Conservation (phyloP, 495 filamentous ascomycete genomes). For the Hyphodiscus hymeniophilus region DNA sequence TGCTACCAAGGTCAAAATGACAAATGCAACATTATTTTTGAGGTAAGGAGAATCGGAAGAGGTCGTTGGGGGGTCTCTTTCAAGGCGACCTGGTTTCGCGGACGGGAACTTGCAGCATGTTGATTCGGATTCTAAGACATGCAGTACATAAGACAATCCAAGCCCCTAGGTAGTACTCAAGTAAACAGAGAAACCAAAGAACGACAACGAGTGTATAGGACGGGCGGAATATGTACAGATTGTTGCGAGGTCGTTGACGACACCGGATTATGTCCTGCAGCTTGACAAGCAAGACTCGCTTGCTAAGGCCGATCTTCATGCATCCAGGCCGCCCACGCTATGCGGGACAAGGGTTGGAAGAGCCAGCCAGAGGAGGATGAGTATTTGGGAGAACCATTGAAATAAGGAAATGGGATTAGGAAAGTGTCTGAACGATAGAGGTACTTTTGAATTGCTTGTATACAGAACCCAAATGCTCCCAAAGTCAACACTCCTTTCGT, state of each 20-base stretch:
- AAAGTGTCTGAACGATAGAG: no score
- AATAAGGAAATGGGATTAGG: no score
- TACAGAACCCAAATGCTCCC: no score
- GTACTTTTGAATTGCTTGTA: no score
- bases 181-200: not conserved
- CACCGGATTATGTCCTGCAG: not conserved
- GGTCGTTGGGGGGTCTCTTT: constrained; percentile 11
- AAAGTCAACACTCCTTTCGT: not conserved
- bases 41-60: constrained; percentile 3
- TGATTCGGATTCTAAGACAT: constrained; percentile 1
- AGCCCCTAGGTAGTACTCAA: not conserved
- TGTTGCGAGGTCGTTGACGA: not conserved
- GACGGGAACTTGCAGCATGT: constrained; percentile 5
- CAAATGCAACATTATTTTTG: constrained; percentile 10
- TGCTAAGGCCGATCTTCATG: not conserved
- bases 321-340: not conserved
- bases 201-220: not conserved
- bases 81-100: constrained; percentile 3
- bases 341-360: not conserved
- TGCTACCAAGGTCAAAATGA: not conserved
- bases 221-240: not conserved
- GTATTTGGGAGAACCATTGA: not conserved
- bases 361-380: not conserved
- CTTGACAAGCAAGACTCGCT: not conserved
- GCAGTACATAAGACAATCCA: not conserved